Evolutionary conservation across 2,329 filamentous ascomycete genomes (phyloP).

Genomic region (Diaporthe citriasiana): DNA sequence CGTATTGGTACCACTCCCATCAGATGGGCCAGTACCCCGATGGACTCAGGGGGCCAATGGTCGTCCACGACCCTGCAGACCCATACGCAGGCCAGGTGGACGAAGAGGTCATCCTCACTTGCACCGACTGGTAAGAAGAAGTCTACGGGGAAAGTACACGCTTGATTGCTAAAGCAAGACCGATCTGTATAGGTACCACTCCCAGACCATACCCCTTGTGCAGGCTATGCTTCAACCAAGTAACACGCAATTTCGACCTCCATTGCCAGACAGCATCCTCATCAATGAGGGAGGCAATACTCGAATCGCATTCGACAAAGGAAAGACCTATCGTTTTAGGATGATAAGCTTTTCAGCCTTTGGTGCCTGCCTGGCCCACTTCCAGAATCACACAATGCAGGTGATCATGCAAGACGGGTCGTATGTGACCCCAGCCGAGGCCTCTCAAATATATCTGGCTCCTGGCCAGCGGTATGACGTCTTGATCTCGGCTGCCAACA

Average conservation of each 20-base stretch:
- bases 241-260: conserved; percentile 58
- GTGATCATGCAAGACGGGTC: conserved; percentile 61
- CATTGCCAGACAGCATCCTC: conserved; percentile 57
- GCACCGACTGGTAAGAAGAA: conserved; percentile 54
- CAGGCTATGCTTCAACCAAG: conserved; percentile 56
- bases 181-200: conserved; percentile 56
- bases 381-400: conserved; percentile 60
- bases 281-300: conserved; percentile 59
- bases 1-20: conserved; percentile 74
- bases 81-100: conserved; percentile 65
- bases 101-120: conserved; percentile 64
- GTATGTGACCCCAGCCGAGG: conserved; percentile 54
- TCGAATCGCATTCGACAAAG: conserved; percentile 55
- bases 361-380: conserved; percentile 59
- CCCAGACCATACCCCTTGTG: conserved; percentile 55
- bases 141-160: not conserved
- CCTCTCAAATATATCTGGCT: conserved; percentile 57
- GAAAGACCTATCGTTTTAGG: conserved; percentile 63
- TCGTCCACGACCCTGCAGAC: conserved; percentile 68
- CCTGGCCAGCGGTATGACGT: conserved; percentile 63
- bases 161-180: not conserved
- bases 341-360: conserved; percentile 62
- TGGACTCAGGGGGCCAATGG: conserved; percentile 69
- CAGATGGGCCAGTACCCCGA: conserved; percentile 76
- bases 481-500: conserved; percentile 52